Conservation (phyloP, 108 stramenopile species). For the Nitzschia palea region DNA sequence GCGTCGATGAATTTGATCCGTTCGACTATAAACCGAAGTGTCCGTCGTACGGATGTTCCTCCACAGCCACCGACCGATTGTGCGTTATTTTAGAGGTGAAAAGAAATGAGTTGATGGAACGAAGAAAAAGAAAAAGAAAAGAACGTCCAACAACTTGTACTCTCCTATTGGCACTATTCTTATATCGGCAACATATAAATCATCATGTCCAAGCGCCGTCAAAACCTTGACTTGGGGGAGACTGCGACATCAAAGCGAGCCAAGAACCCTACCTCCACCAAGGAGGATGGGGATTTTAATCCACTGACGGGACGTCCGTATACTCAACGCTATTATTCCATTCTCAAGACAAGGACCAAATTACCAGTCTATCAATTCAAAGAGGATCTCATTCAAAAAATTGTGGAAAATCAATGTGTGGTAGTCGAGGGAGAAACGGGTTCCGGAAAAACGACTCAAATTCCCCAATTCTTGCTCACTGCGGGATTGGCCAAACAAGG, state of each 20-base stretch:
- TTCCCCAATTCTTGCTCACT: slow-evolving; percentile 95
- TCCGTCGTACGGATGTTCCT: no score
- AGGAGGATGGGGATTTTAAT: slow-evolving; percentile 54
- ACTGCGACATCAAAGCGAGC: neutral
- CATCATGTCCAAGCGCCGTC: slow-evolving; percentile 10
- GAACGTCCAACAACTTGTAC: no score
- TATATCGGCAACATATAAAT: neutral
- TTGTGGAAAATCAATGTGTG: slow-evolving; percentile 89
- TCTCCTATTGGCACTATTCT: no score
- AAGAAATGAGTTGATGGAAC: no score
- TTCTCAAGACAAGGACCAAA: slow-evolving; percentile 74
- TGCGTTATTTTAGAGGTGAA: no score
- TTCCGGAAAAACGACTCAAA: slow-evolving; percentile 72
- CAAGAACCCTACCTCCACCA: slow-evolving; percentile 18
- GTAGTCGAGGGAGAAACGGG: slow-evolving; percentile 99
- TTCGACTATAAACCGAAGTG: no score
- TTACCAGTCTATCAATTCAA: slow-evolving; percentile 97
- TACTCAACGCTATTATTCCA: slow-evolving; percentile 56
- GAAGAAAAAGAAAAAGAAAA: no score
- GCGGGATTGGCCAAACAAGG: slow-evolving; percentile 76
- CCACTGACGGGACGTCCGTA: slow-evolving; percentile 86
- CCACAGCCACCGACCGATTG: no score
- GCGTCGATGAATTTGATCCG: no score
- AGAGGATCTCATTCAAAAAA: slow-evolving; percentile 84
- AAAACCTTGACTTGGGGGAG: slow-evolving; percentile 40